Base-by-base conservation (phyloP, 176 grass and related monocot genomes). In the Typha latifolia region DNA sequence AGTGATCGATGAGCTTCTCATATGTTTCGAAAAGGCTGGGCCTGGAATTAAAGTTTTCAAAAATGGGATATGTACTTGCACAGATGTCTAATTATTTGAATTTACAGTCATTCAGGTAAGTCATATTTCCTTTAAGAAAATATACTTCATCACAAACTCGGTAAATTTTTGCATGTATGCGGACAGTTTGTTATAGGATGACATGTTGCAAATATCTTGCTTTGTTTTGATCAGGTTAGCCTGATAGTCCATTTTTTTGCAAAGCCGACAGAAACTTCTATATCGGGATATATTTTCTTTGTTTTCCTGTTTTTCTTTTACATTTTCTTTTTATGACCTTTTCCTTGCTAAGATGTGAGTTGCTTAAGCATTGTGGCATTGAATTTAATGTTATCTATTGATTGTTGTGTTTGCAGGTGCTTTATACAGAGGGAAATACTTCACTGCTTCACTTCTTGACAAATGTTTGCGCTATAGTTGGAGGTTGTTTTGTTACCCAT, bases 361-460 rank as follows among this genome's bases (percentile, higher is more conserved):
- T 10, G 37, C 8, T 29, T 43, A 43, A 43, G 1, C 9, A 9
- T 43, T 9, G 34, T 43, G 37, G 37, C 9, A 10, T 43, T 43
- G 5, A 7, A 43, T 43, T 43, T 43, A 43, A 10, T 1, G 37
- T 43, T 43, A 43, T 43, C 50, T 48, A 47, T 66, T n/a, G 10
- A 12, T 20, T 67, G 51, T 67, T 15, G 66, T 14, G 62, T 68
- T 81, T 49, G 51, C 85, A 97, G 93, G 94, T 99, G 73, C 81
- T 84, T 69, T 99, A 93, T 70, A 93, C 94, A 14, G 94, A 99
- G 81, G 89, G 90, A 71, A 93, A 90, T 67, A 84, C 86, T 53
- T 93, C 94, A 3, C 84, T 99, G 14, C 84, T 99, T 75, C 94
- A 99, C 75, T 89, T 99, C 71, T 72, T 99, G 73, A 99, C 94